These are phyloP conservation scores for Phytophthora idaei DNA, from an alignment of 352 stramenopile genomes.

Conservation along the genomic window DNA sequence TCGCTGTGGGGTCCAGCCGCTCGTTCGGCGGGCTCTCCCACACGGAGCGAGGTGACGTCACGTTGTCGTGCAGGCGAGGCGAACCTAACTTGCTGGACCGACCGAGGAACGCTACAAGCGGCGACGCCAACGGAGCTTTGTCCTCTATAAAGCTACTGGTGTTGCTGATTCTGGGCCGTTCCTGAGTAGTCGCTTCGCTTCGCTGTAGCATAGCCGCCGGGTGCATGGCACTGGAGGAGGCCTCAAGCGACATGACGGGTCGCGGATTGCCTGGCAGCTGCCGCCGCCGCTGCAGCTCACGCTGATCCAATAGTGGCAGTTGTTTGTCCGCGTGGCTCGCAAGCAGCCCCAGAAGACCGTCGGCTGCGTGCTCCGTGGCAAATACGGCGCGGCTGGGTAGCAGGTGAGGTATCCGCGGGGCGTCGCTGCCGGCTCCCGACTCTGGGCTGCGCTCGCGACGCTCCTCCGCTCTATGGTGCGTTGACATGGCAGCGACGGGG, in stretches of 20 bases:
- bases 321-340: slow-evolving; percentile 43
- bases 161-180: neutral
- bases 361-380: slow-evolving; percentile 16
- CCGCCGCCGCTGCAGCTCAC: slow-evolving; percentile 24
- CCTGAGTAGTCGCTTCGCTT: slow-evolving; percentile 9
- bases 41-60: slow-evolving; percentile 45
- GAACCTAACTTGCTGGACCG: slow-evolving; percentile 44
- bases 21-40: slow-evolving; percentile 39
- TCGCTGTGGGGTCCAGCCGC: slow-evolving; percentile 40
- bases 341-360: slow-evolving; percentile 33
- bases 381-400: slow-evolving; percentile 25
- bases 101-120: slow-evolving; percentile 40
- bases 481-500: slow-evolving; percentile 5
- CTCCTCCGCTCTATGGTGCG: slow-evolving; percentile 15
- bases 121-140: slow-evolving; percentile 22
- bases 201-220: slow-evolving; percentile 4
- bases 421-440: slow-evolving; percentile 17
- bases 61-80: slow-evolving; percentile 29
- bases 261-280: slow-evolving; percentile 13
- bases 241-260: slow-evolving; percentile 30
- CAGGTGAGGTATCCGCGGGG: slow-evolving; percentile 27
- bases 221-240: slow-evolving; percentile 25
- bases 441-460: slow-evolving; percentile 14
- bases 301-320: slow-evolving; percentile 31
- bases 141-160: slow-evolving; percentile 23